A percentile compares a stretch with the other conserved stretches of the same genome.
Evolutionary conservation across 768 basidiomycete genomes (phyloP).

Genomic region (Lactifluus volemus): DNA sequence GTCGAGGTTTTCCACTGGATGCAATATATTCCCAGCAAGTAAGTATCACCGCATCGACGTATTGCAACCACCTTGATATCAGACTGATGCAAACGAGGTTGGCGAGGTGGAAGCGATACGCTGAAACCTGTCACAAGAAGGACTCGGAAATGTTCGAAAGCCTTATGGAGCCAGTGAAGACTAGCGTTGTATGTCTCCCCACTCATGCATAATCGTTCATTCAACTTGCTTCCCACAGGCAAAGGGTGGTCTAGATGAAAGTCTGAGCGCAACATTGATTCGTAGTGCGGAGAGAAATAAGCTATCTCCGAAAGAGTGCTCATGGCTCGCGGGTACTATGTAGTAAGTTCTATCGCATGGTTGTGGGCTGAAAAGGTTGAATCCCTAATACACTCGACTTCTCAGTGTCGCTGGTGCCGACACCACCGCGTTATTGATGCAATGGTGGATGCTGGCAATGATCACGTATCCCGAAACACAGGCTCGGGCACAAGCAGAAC

Average conservation of each 20-base stretch:
- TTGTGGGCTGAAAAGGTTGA: not conserved
- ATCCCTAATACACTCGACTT: not conserved
- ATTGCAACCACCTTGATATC: not conserved
- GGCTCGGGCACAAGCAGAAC: slow-evolving; percentile 1
- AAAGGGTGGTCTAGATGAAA: not conserved
- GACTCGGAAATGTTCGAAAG: not conserved
- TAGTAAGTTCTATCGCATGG: not conserved
- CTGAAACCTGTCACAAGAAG: not conserved
- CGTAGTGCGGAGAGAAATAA: not conserved
- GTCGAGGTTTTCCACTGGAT: slow-evolving; percentile 10
- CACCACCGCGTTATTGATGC: not conserved
- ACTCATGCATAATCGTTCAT: not conserved
- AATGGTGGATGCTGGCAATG: slow-evolving; percentile 2
- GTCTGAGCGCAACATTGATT: slow-evolving; percentile 3
- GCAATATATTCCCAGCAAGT: slow-evolving; percentile 6
- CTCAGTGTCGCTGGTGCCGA: not conserved
- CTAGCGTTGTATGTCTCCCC: not conserved
- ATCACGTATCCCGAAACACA: slow-evolving; percentile 2
- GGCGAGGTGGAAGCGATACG: slow-evolving; percentile 9
- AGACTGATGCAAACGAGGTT: not conserved
- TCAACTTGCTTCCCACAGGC: not conserved
- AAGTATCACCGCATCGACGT: not conserved
- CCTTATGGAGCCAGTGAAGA: not conserved
- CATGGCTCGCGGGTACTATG: slow-evolving; percentile 6
- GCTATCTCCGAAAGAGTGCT: not conserved